Evolutionary conservation across 345 rosid genomes (phyloP), one percentile per base, ranked within the genome.

Genomic region (Salix purpurea): DNA sequence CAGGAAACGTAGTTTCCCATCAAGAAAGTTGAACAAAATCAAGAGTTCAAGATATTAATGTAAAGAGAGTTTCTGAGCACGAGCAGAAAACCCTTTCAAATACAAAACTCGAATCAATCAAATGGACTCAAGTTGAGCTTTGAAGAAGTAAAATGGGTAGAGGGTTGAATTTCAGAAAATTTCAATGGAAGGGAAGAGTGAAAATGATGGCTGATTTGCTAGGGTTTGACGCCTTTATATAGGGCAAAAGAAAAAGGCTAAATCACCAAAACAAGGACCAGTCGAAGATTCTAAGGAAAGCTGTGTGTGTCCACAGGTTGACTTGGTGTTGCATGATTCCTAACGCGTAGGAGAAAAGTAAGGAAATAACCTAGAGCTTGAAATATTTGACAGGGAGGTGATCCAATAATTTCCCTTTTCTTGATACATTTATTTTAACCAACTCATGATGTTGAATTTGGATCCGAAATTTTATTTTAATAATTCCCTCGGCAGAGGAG

Each of bases 1-100:
- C 76, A 72, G 6, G 80, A 78, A 7, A 66, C 28, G 39, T 50
- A 72, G 72, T 78, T 78, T 28, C 80, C 80, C 80, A 78, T 77
- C 46, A 42, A n/a, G 61, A 42, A 67, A 8, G 37, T 14, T 23
- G 30, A 66, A 13, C 67, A 46, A 10, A 28, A 50, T 39, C 62
- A 71, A 65, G 76, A 52, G 1, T 56, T 66, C 40, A 4, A 30
- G 42, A 56, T n/a, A 56, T 10, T 14, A 18, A 7, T 18, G 3
- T 66, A 7, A 37, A 66, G 69, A 19, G 0, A 34, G 19, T 34
- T 30, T 30, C 6, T 30, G 26, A 7, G 11, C 13, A 32, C 39
- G 36, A 0, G 36, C n/a, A 30, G 2, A 34, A 6, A 40, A 40
- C 44, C 44, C 44, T 40, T 40, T 40, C 0, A 40, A 40, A 40